phyloP scores from a whole-genome alignment of 805 yeast genomes.

The Wickerhamomyces ciferrii region DNA sequence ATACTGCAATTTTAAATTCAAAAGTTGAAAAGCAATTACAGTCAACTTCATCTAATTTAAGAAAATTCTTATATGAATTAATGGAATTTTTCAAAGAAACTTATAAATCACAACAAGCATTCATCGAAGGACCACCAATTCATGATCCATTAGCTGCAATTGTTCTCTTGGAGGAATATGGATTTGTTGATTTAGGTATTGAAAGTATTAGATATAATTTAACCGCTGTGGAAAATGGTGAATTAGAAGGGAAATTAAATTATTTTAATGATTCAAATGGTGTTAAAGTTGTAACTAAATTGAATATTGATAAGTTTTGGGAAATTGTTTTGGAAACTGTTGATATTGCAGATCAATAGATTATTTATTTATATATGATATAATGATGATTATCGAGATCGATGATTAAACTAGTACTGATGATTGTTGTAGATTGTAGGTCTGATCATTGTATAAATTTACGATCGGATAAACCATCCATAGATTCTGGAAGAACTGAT shows the following conservation, averaged over 20 bases:
- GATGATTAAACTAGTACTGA: too few species aligned
- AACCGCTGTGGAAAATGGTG: conserved; percentile 16
- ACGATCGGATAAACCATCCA: too few species aligned
- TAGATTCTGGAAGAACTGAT: too few species aligned
- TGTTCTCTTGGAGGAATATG: conserved; percentile 38
- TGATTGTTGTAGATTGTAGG: not conserved
- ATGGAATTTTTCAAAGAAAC: conserved; percentile 22
- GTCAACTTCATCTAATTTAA: conserved; percentile 32
- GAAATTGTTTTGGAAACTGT: conserved; percentile 30
- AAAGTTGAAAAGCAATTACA: conserved; percentile 32
- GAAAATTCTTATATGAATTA: conserved; percentile 50
- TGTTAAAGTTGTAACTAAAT: conserved; percentile 29
- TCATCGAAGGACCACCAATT: conserved; percentile 70
- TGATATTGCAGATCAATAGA: conserved; percentile 24
- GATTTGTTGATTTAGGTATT: conserved; percentile 15
- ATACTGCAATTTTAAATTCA: conserved; percentile 49
- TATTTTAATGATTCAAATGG: conserved; percentile 23
- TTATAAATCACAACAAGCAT: not conserved
- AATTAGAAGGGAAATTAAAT: conserved; percentile 22
- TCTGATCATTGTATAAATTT: too few species aligned
- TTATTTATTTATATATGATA: not conserved
- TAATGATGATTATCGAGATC: not conserved
- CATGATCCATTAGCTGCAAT: conserved; percentile 78
- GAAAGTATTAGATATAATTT: conserved; percentile 9
- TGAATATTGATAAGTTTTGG: conserved; percentile 42